Evolutionary conservation across 2,329 filamentous ascomycete species (phyloP), one percentile per base, ranked within the genome.

Genomic region (Verticillium tricorpus): DNA sequence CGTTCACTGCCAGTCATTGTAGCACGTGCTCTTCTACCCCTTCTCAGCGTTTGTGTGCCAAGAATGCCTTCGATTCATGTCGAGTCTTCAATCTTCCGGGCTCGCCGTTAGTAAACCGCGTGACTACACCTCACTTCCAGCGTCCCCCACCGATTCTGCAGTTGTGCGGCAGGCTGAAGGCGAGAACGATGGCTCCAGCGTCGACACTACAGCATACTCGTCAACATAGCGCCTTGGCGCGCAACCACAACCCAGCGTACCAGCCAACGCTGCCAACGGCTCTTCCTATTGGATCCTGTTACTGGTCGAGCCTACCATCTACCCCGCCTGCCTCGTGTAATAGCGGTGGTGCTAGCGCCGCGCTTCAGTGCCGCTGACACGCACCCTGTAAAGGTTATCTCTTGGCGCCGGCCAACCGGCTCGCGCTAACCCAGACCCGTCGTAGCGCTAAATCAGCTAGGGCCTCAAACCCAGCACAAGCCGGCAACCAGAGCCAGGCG

Each of bases 41-140:
- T 50, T 50, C 19, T 9, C 45, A 25, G 45, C n/a, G 6, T 12
- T 22, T 9, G 28, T 28, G 28, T 25, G 45, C 45, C 45, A 50
- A 50, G 45, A 8, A 50, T 50, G 6, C n/a, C 39, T 22, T 50
- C 45, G n/a, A 50, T 50, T 50, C 45, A 50, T 50, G 45, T 19
- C 45, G n/a, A 50, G 45, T 9, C 17, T 11, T 50, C n/a, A 22
- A 50, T 14, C 45, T 50, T 50, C 45, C 19, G 37, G 45, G 31
- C 57, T 50, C 39, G 25, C n/a, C 57, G 57, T 58, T 50, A 39
- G 57, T 58, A 58, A 58, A 31, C 57, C 57, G 37, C 57, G 57
- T 58, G 57, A 58, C 57, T 40, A 50, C 45, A 6, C n/a, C 11
- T 50, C 45, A 50, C 45, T 50, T 50, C 19, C 12, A 25, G 9